phyloP scores from a whole-genome alignment of 2,329 filamentous ascomycete genomes.

The Parastagonospora nodorum region DNA sequence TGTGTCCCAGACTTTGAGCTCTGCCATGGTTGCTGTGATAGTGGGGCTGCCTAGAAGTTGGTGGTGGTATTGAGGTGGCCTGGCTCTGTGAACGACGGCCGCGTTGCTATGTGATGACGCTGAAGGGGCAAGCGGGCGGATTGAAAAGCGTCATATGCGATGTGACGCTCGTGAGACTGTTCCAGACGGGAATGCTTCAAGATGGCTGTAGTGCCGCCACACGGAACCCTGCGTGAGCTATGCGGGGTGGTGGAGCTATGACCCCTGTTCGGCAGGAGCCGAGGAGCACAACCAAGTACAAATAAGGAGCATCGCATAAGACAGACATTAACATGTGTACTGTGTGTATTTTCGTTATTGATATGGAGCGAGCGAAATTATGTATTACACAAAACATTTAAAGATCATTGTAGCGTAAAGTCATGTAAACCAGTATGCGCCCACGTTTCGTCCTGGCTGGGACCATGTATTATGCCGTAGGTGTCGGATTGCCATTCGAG shows the following conservation, averaged over 20 bases:
- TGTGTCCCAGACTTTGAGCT: constrained; percentile 52
- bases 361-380: constrained; percentile 24
- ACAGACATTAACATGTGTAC: neutral
- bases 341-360: constrained; percentile 9
- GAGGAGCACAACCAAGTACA: neutral
- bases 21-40: constrained; percentile 33
- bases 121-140: neutral
- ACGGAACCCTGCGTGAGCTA: constrained; percentile 4
- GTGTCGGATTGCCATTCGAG: constrained; percentile 18
- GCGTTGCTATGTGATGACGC: neutral
- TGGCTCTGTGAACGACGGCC: neutral
- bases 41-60: neutral
- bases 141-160: neutral
- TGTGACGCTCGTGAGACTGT: constrained; percentile 12
- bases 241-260: constrained; percentile 7
- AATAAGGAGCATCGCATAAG: neutral
- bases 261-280: constrained; percentile 2
- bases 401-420: constrained; percentile 1
- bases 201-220: constrained; percentile 3
- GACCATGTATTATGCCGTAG: constrained; percentile 10
- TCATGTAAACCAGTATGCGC: constrained; percentile 4
- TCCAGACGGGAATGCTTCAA: constrained; percentile 12
- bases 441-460: neutral
- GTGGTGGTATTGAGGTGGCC: neutral
- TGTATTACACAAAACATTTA: constrained; percentile 19